A percentile compares a stretch with the other conserved stretches of the same genome.
Evolutionary conservation across 148 eudicot species (phyloP).

Genomic region (Diospyros kaki): DNA sequence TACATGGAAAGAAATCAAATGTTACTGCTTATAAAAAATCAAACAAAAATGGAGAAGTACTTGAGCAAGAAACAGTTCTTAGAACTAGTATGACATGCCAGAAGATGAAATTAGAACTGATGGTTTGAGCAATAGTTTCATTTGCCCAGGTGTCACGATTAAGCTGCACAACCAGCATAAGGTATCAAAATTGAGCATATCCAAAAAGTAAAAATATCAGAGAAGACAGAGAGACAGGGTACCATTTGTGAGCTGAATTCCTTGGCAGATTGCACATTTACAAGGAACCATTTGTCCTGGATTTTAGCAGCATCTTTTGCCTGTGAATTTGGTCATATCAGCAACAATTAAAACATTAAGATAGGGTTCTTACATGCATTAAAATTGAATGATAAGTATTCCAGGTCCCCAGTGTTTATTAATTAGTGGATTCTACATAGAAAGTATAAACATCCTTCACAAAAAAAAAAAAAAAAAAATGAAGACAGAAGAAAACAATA

Average conservation of each 20-base stretch:
- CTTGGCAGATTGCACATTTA: conserved; percentile 80
- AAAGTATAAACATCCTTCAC: neutral
- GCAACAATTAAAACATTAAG: neutral
- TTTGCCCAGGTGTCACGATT: conserved; percentile 99
- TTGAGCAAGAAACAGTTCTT: too few species aligned
- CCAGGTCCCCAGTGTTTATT: neutral
- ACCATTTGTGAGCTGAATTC: conserved; percentile 99
- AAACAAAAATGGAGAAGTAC: too few species aligned
- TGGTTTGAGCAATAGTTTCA: conserved; percentile 93
- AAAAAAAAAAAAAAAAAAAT: neutral
- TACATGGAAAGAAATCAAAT: conserved; percentile 1
- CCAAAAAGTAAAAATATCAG: conserved; percentile 4
- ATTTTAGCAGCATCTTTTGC: conserved; percentile 78
- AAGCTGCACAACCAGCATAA: conserved; percentile 47
- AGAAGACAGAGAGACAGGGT: conserved; percentile 5
- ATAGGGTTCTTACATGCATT: neutral
- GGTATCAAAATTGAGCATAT: conserved; percentile 8
- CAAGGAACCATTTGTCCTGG: conserved; percentile 82
- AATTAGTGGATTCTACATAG: neutral
- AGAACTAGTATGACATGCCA: conserved; percentile 34
- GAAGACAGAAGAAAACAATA: too few species aligned
- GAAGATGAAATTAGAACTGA: conserved; percentile 80
- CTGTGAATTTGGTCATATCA: conserved; percentile 28
- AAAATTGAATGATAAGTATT: neutral
- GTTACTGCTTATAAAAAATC: neutral